Percentiles rank a stretch among this genome's conserved stretches.
Conservation (phyloP, 305 asterid genomes). For the Solanum hybrid region DNA sequence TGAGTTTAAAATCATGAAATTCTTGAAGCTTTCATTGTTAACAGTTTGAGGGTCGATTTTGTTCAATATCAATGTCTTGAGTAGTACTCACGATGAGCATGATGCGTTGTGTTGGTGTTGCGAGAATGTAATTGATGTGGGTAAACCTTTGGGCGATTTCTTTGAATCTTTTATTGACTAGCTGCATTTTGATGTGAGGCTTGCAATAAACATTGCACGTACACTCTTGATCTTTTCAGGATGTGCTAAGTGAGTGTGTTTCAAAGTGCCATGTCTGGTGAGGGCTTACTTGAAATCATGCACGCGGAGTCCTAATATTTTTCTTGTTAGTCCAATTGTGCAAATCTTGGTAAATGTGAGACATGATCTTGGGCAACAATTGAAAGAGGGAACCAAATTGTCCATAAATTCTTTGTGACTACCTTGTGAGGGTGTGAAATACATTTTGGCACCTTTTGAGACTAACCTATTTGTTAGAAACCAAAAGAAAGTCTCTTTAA, state of each 20-base stretch:
- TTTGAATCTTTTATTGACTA: not conserved
- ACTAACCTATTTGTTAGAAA: no score
- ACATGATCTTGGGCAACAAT: not conserved
- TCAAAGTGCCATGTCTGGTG: no score
- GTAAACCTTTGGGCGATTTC: not conserved
- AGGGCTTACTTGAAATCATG: no score
- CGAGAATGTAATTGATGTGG: not conserved
- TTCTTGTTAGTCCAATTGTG: no score
- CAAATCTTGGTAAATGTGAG: not conserved
- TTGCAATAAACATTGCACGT: not conserved
- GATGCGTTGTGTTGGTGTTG: not conserved
- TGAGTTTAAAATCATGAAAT: not conserved
- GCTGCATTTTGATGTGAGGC: not conserved
- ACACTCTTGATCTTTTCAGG: not conserved
- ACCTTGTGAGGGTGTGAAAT: no score
- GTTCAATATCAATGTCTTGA: not conserved
- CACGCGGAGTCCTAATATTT: no score
- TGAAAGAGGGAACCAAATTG: not conserved
- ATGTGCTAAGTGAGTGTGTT: not conserved
- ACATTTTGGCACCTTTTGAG: no score
- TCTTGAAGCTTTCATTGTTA: not conserved
- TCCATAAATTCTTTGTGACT: not conserved
- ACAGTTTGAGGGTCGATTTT: no score
- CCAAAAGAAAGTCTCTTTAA: no score
- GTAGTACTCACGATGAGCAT: not conserved